These are phyloP conservation scores for Ophiostoma pallidulum DNA, from an alignment of 2,329 filamentous ascomycete species.

Conservation along the genomic window DNA sequence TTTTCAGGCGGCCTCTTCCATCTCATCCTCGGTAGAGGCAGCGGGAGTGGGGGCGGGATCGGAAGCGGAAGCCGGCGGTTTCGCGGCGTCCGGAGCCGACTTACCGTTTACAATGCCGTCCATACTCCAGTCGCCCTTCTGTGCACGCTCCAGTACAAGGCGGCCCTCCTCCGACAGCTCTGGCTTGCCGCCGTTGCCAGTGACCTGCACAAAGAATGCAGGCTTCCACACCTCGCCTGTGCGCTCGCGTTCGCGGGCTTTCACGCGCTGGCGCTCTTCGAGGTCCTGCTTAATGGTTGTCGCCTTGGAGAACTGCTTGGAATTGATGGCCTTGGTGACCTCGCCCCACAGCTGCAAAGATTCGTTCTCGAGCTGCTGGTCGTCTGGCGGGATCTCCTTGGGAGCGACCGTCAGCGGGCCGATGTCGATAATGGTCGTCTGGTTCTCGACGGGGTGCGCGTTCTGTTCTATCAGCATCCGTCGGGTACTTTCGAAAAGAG, in stretches of 20 bases:
- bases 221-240: constrained; percentile 66
- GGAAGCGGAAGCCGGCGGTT: neutral
- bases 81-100: neutral
- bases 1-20: neutral
- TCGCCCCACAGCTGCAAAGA: constrained; percentile 78
- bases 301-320: constrained; percentile 75
- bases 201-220: constrained; percentile 68
- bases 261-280: constrained; percentile 80
- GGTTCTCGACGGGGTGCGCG: constrained; percentile 45
- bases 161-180: constrained; percentile 46
- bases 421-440: constrained; percentile 76
- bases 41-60: neutral
- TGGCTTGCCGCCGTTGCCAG: constrained; percentile 46
- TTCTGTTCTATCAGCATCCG: too few relatives aligned
- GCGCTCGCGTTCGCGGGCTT: constrained; percentile 68
- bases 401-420: constrained; percentile 68
- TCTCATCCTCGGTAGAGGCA: neutral
- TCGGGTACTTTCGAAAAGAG: too few relatives aligned
- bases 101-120: constrained; percentile 19
- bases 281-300: constrained; percentile 84
- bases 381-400: constrained; percentile 69
- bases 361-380: constrained; percentile 79
- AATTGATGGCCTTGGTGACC: constrained; percentile 76
- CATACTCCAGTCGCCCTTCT: constrained; percentile 41
- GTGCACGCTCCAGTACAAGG: constrained; percentile 41